Percentiles rank a stretch among this genome's conserved stretches.
These are phyloP conservation scores for Neofusicoccum laricinum DNA, from an alignment of 2,329 filamentous ascomycete genomes.

Conservation along the genomic window DNA sequence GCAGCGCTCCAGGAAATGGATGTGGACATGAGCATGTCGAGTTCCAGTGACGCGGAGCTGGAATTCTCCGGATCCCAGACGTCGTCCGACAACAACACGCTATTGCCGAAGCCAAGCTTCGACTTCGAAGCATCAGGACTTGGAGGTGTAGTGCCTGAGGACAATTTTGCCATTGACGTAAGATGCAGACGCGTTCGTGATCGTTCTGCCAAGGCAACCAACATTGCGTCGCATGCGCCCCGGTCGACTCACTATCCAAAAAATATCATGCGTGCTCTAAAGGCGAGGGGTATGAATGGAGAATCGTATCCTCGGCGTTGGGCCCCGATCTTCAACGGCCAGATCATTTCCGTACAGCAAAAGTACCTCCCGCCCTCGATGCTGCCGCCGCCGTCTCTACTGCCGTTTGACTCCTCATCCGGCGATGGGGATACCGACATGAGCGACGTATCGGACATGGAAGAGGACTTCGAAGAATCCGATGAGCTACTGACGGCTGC, in stretches of 20 bases:
- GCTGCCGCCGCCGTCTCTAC: constrained; percentile 45
- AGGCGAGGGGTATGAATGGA: not conserved
- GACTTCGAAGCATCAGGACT: constrained; percentile 53
- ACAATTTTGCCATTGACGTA: constrained; percentile 55
- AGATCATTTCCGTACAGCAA: constrained; percentile 63
- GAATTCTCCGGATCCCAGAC: not conserved
- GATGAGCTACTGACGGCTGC: constrained; percentile 21
- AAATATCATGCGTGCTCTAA: not conserved
- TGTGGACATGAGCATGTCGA: not conserved
- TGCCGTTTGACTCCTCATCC: constrained; percentile 38
- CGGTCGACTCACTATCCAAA: not conserved
- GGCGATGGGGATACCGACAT: constrained; percentile 34
- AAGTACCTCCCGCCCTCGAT: constrained; percentile 53
- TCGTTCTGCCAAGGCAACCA: not conserved
- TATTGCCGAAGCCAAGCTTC: not conserved
- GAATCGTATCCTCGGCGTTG: not conserved
- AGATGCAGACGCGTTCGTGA: constrained; percentile 19
- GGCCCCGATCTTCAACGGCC: not conserved
- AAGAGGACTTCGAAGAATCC: constrained; percentile 25
- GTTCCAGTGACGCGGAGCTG: not conserved
- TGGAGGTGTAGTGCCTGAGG: constrained; percentile 59
- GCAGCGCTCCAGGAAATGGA: constrained; percentile 8
- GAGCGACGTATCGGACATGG: constrained; percentile 31
- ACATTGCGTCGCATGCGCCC: not conserved
- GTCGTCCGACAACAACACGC: not conserved